These are phyloP conservation scores for Whalleya microplaca DNA, from an alignment of 2,329 filamentous ascomycete species.

Conservation along the genomic window DNA sequence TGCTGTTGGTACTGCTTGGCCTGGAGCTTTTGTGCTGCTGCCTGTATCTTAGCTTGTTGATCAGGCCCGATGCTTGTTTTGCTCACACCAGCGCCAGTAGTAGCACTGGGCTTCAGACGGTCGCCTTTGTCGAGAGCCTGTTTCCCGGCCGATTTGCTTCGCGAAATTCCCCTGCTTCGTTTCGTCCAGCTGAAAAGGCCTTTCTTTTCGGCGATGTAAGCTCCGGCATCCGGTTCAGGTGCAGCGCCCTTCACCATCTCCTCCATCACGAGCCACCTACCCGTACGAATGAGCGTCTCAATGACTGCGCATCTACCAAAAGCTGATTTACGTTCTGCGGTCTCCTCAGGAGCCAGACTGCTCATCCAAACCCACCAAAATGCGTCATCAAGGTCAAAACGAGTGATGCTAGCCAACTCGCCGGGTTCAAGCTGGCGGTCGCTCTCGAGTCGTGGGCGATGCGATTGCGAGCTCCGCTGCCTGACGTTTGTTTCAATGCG, in stretches of 20 bases:
- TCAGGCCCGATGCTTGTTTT: constrained; percentile 87
- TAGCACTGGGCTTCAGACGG: constrained; percentile 44
- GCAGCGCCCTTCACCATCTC: constrained; percentile 95
- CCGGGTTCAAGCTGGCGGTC: constrained; percentile 78
- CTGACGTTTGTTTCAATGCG: constrained; percentile 75
- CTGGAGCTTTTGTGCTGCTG: constrained; percentile 83
- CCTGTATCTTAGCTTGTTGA: constrained; percentile 91
- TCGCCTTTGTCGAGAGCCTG: constrained; percentile 53
- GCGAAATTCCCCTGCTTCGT: constrained; percentile 63
- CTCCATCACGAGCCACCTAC: constrained; percentile 92
- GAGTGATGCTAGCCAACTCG: constrained; percentile 89
- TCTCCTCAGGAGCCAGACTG: constrained; percentile 90
- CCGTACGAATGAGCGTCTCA: constrained; percentile 80
- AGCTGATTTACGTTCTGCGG: constrained; percentile 80
- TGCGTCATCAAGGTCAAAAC: constrained; percentile 85
- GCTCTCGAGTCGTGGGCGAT: constrained; percentile 71
- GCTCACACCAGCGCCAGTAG: constrained; percentile 54
- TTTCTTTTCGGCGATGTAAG: constrained; percentile 95
- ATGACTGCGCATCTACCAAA: constrained; percentile 93
- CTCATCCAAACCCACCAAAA: constrained; percentile 99
- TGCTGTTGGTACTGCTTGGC: constrained; percentile 63
- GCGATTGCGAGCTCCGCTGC: constrained; percentile 85
- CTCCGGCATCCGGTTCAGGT: constrained; percentile 79
- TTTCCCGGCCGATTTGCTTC: constrained; percentile 73
- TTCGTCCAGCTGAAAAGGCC: constrained; percentile 86